These are phyloP conservation scores for Phalaenopsis hybrid DNA, from an alignment of 116 monocot genomes.

Conservation along the genomic window DNA sequence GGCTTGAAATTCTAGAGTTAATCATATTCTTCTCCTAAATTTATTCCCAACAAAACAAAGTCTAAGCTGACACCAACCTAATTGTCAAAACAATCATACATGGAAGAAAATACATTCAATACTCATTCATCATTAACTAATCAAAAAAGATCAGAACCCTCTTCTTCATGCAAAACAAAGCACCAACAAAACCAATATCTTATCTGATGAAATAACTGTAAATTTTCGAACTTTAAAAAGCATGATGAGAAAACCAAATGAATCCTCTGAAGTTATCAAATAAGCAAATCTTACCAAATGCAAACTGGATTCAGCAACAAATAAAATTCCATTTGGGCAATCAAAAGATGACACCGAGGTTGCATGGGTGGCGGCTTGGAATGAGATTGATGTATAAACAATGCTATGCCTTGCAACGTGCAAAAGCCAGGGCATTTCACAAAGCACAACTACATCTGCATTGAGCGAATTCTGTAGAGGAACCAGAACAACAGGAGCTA, in stretches of 20 bases:
- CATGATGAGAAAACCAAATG: not conserved
- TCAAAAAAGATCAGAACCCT: not conserved
- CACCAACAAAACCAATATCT: too few relatives aligned
- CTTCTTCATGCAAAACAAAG: not conserved
- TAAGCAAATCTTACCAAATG: slow-evolving; percentile 58
- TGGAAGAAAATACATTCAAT: not conserved
- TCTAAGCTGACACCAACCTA: too few relatives aligned
- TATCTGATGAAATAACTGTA: not conserved
- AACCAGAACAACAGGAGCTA: slow-evolving; percentile 79
- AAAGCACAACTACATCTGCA: slow-evolving; percentile 79
- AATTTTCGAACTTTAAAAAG: not conserved
- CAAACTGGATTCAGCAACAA: slow-evolving; percentile 78
- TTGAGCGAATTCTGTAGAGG: slow-evolving; percentile 63
- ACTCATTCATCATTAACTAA: not conserved
- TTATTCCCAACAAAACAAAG: too few relatives aligned
- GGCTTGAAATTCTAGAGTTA: not conserved
- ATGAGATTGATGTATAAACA: slow-evolving; percentile 78
- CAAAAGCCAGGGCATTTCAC: slow-evolving; percentile 91
- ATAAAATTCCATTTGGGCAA: slow-evolving; percentile 76
- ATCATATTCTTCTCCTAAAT: not conserved
- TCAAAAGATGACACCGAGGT: slow-evolving; percentile 70
- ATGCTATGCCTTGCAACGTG: slow-evolving; percentile 75
- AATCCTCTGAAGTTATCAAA: not conserved
- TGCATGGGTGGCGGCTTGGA: slow-evolving; percentile 81
- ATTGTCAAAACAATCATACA: too few relatives aligned